phyloP scores from a whole-genome alignment of 2,329 filamentous ascomycete species.

The Trichothecium roseum region DNA sequence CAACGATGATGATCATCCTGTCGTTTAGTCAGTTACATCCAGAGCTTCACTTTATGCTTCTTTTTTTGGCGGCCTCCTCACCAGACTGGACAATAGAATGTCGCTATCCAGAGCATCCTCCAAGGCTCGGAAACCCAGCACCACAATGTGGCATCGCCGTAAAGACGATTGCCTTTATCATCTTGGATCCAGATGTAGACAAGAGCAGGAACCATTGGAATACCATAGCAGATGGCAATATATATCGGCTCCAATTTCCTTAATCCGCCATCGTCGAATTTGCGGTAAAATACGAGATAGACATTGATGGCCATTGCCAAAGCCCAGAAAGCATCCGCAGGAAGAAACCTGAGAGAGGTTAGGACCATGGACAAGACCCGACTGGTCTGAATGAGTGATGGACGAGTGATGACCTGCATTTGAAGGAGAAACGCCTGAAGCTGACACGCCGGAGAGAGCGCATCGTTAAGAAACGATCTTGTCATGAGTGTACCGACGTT shows the following conservation, averaged over 20 bases:
- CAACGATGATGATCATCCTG: slow-evolving; percentile 51
- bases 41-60: slow-evolving; percentile 1
- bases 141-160: slow-evolving; percentile 64
- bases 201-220: slow-evolving; percentile 56
- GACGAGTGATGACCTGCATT: slow-evolving; percentile 51
- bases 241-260: slow-evolving; percentile 58
- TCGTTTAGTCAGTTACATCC: slow-evolving; percentile 14
- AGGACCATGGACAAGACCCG: slow-evolving; percentile 73
- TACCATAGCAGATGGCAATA: slow-evolving; percentile 53
- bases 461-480: slow-evolving; percentile 41
- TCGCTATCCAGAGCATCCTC: slow-evolving; percentile 56
- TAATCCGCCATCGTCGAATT: slow-evolving; percentile 51
- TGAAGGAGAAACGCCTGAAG: slow-evolving; percentile 74
- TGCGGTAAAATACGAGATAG: slow-evolving; percentile 63
- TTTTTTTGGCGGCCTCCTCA: no score
- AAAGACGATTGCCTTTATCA: slow-evolving; percentile 40
- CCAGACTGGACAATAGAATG: slow-evolving; percentile 60
- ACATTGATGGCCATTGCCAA: slow-evolving; percentile 73
- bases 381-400: slow-evolving; percentile 8
- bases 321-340: slow-evolving; percentile 62
- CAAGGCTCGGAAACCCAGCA: slow-evolving; percentile 60
- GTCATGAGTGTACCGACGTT: slow-evolving; percentile 71
- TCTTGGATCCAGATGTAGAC: slow-evolving; percentile 50
- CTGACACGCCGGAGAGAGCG: slow-evolving; percentile 49
- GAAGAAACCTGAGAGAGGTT: slow-evolving; percentile 69